Evolutionary conservation across 2,329 filamentous ascomycete genomes (phyloP), one percentile per base, ranked within the genome.

Genomic region (Aspergillus pseudoglaucus): DNA sequence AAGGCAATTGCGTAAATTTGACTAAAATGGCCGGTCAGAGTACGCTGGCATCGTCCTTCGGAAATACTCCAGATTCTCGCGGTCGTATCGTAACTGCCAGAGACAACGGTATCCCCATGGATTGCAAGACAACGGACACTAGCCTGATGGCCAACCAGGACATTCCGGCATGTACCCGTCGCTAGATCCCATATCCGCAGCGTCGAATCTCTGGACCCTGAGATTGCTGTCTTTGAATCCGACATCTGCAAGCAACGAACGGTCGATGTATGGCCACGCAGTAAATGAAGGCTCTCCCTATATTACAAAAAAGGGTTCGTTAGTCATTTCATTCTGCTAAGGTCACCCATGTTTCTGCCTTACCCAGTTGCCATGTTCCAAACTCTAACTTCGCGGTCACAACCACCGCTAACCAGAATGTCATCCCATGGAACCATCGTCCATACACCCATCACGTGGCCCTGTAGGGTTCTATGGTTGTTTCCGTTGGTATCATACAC

Each of bases 1-100:
- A 97, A 98, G 1, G 93, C 93, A 64, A 98, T 95, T 17, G 93
- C 93, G 66, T 98, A 98, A 49, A 98, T 98, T 65, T 98, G 93
- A 65, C 91, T 97, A 71, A 96, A 98, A 69, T 98, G 93, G 0
- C 93, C 93, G 40, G 86, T 84, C 35, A 98, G 77, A 0, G 90
- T 96, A 57, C 91, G 85, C 47, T 97, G 74, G 67, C 93, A 98
- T 53, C 89, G 84, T 25, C 93, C 93, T 70, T 96, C 88, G 2
- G 89, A 95, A 45, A 98, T 97, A 67, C 88, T 96, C 93, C 93
- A 98, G 48, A 98, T 91, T 59, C 90, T 86, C 18, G 93, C 93
- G 18, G 89, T 96, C 6, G 93, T 96, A 66, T 98, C 93, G 70
- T 98, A 98, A 68, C 90, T 95, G 48, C 93, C 93, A 25, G 90